These are phyloP conservation scores for Septoria petroselini DNA, from an alignment of 2,329 filamentous ascomycete genomes.

Conservation along the genomic window DNA sequence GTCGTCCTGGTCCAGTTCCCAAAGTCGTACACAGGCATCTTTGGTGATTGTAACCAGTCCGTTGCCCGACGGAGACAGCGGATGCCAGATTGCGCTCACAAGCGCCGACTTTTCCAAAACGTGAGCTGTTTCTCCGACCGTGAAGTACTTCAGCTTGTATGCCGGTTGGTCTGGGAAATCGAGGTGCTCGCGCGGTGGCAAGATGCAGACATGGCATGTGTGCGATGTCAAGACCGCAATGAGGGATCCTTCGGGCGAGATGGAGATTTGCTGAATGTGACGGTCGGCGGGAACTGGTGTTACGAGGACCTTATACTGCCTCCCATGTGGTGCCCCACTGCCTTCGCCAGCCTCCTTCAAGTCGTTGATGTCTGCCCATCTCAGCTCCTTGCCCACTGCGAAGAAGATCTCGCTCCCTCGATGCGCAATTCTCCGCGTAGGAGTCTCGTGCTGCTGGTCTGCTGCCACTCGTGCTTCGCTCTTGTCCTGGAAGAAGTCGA, in stretches of 20 bases:
- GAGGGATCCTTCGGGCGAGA: conserved; percentile 78
- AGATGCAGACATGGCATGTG: conserved; percentile 80
- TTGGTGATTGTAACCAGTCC: conserved; percentile 84
- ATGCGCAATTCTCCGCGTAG: conserved; percentile 66
- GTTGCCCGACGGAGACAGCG: conserved; percentile 74
- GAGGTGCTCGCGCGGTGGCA: conserved; percentile 77
- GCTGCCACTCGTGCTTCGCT: conserved; percentile 18
- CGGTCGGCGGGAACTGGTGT: conserved; percentile 65
- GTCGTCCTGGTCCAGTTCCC: conserved; percentile 82
- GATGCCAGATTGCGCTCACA: conserved; percentile 85
- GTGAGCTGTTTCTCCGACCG: conserved; percentile 87
- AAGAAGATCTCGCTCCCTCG: conserved; percentile 86
- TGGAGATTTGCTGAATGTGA: conserved; percentile 77
- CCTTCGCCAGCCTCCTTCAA: conserved; percentile 59
- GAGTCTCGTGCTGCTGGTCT: conserved; percentile 33
- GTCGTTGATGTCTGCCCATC: conserved; percentile 81
- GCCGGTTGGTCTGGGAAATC: conserved; percentile 64
- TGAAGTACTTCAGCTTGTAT: conserved; percentile 80
- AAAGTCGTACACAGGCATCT: conserved; percentile 83
- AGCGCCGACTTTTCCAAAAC: conserved; percentile 81
- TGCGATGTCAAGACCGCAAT: conserved; percentile 83
- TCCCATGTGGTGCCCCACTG: conserved; percentile 3
- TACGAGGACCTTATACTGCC: conserved; percentile 57
- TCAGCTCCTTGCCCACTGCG: conserved; percentile 81
- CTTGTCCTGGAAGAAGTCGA: conserved; percentile 64